These are phyloP conservation scores for Penicillium canescens DNA, from an alignment of 495 filamentous ascomycete species.

Conservation along the genomic window DNA sequence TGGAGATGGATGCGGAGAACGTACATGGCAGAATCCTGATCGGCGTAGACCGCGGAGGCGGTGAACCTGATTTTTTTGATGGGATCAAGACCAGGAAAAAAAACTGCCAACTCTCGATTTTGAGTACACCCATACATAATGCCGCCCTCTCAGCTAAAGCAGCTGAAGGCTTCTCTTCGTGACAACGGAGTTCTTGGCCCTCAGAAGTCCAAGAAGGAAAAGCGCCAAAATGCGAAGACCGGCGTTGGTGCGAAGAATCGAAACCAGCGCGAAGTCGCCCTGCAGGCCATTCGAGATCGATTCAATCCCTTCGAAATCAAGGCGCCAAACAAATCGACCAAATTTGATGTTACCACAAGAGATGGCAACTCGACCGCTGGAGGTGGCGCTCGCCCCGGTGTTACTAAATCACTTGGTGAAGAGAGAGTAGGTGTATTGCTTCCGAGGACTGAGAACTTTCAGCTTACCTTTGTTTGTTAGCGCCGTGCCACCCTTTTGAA, in stretches of 20 bases:
- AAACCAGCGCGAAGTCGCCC: conserved; percentile 69
- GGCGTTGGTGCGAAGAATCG: conserved; percentile 62
- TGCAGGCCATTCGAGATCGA: conserved; percentile 83
- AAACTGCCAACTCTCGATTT: conserved; percentile 9
- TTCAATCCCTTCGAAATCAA: conserved; percentile 98
- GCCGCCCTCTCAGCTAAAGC: conserved; percentile 95
- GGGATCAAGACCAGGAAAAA: conserved; percentile 19
- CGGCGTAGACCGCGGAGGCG: conserved; percentile 23
- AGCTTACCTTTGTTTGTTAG: conserved; percentile 37
- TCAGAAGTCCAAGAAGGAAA: conserved; percentile 89
- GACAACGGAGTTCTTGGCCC: conserved; percentile 86
- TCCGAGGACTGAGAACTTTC: background rate
- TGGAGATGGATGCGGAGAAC: conserved; percentile 38
- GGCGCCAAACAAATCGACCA: conserved; percentile 62
- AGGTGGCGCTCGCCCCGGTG: conserved; percentile 63
- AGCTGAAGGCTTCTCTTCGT: conserved; percentile 83
- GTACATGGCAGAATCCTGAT: conserved; percentile 34
- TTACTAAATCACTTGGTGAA: conserved; percentile 84
- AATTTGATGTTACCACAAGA: conserved; percentile 72
- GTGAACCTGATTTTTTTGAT: conserved; percentile 35
- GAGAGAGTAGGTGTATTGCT: conserved; percentile 62
- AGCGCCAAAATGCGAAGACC: conserved; percentile 68
- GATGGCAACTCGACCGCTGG: conserved; percentile 53
- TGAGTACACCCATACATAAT: conserved; percentile 48
- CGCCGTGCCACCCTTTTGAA: conserved; percentile 76